Evolutionary conservation across 2,329 filamentous ascomycete species (phyloP), one percentile per base, ranked within the genome.

Genomic region (Raffaelea ambrosiae): DNA sequence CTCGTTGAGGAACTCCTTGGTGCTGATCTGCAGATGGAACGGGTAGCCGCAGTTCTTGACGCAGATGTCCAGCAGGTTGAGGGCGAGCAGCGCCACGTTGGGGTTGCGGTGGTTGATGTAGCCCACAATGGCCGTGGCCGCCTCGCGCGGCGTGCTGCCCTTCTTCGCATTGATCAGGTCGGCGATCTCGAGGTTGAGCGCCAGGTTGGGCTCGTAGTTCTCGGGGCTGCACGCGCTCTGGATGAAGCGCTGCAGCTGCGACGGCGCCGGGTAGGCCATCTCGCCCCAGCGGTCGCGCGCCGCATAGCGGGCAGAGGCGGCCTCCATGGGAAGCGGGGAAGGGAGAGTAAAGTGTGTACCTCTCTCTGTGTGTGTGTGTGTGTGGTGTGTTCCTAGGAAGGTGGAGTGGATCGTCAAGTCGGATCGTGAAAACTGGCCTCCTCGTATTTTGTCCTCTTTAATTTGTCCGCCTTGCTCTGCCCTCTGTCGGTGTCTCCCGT

Each of bases 41-140:
- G 93, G 90, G 64, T 98, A 98, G 59, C 93, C 93, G 76, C 93
- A 98, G 71, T 98, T 98, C 74, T 98, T 98, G 67, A 97, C 93
- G 67, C 93, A 97, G 54, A 97, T 97, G 65, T 98, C 93, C 63
- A 98, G 86, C 56, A 98, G 80, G 70, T 84, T 83, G 61, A 97
- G 77, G 51, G 93, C 91, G 50, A 97, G 77, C 56, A 98, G 73
- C 52, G 90, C 86, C 57, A 98, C 88, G 66, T 95, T 97, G 51
- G 90, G 86, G 64, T 97, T 98, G 64, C 93, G 87, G 67, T 95
- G 88, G 70, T 98, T 98, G 73, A 97, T 83, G 62, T 90, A 89
- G 68, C 86, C 84, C 59, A 96, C 91, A 55, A 97, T 95, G 54
- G 89, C 82, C 55, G 94, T 81, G 52, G 91, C 91, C 43, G 91